phyloP scores from a whole-genome alignment of 1,284 basidiomycete genomes.

The Naganishia cerealis region DNA sequence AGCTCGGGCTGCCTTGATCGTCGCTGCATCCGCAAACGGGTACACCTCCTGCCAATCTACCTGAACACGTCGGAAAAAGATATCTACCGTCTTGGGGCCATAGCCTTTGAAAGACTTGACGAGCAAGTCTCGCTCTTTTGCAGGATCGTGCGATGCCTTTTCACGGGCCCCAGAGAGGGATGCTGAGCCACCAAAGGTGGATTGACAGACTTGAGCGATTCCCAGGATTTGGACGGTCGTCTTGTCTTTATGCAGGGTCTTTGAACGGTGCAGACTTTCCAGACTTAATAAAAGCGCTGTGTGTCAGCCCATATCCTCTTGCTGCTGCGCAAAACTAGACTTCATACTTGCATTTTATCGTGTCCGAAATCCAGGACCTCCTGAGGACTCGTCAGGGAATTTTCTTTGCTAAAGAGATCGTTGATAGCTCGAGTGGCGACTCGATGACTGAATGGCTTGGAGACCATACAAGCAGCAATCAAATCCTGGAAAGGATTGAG shows the following conservation, averaged over 20 bases:
- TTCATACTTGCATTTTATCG: slow-evolving; percentile 18
- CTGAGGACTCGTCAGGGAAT: slow-evolving; percentile 6
- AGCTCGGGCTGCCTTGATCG: slow-evolving; percentile 11
- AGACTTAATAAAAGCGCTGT: not conserved
- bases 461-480: slow-evolving; percentile 23
- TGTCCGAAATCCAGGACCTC: slow-evolving; percentile 16
- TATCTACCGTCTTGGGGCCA: slow-evolving; percentile 26
- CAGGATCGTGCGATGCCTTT: slow-evolving; percentile 9
- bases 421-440: slow-evolving; percentile 17
- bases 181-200: not conserved
- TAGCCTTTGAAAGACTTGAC: slow-evolving; percentile 27
- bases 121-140: slow-evolving; percentile 12
- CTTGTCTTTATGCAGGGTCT: slow-evolving; percentile 26
- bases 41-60: slow-evolving; percentile 24
- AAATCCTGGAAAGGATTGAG: slow-evolving; percentile 26
- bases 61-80: slow-evolving; percentile 22
- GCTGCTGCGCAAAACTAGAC: not conserved
- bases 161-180: slow-evolving; percentile 3
- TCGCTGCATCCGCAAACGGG: slow-evolving; percentile 22
- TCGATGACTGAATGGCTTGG: slow-evolving; percentile 20
- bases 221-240: slow-evolving; percentile 18
- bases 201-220: slow-evolving; percentile 19
- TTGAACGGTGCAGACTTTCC: slow-evolving; percentile 21
- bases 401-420: slow-evolving; percentile 3
- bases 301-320: not conserved